Percentiles rank a stretch among this genome's conserved stretches.
phyloP scores from a whole-genome alignment of 75 land plant genomes.

The Pinus taeda region DNA sequence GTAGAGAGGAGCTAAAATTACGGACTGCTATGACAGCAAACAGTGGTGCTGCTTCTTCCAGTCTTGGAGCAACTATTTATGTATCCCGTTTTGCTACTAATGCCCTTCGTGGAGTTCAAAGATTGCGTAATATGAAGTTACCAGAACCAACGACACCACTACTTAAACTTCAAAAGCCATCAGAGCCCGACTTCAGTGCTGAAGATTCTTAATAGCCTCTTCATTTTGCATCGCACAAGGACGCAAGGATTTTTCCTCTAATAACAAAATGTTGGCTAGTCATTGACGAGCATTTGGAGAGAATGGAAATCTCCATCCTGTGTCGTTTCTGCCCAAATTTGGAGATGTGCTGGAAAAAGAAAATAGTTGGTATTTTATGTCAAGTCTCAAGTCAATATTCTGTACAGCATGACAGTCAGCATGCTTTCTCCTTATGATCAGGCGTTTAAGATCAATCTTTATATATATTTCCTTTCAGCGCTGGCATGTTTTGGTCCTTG shows the following conservation, averaged over 20 bases:
- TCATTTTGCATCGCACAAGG: not conserved
- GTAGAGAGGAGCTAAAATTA: constrained; percentile 19
- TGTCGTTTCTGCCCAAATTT: not conserved
- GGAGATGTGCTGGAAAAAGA: not conserved
- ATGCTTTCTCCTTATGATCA: not conserved
- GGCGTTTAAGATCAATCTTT: not conserved
- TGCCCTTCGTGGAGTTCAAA: constrained; percentile 42
- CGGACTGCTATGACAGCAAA: constrained; percentile 3
- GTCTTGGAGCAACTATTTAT: constrained; percentile 60
- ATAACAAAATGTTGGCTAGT: not conserved
- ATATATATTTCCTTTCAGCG: not conserved
- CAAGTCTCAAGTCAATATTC: not conserved
- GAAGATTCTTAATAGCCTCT: constrained; percentile 15
- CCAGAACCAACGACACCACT: not conserved
- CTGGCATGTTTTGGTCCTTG: not conserved
- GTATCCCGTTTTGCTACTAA: constrained; percentile 70
- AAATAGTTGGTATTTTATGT: not conserved
- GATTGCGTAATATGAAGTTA: constrained; percentile 13
- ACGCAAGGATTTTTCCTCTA: not conserved
- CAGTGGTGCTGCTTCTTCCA: constrained; percentile 20
- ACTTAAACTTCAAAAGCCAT: constrained; percentile 38
- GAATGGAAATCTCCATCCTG: not conserved
- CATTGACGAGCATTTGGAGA: not conserved
- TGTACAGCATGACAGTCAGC: not conserved
- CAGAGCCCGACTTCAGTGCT: constrained; percentile 52